Percentiles rank a stretch among this genome's conserved stretches.
phyloP scores from a whole-genome alignment of 768 basidiomycete species.

The Leccinum boreale region DNA sequence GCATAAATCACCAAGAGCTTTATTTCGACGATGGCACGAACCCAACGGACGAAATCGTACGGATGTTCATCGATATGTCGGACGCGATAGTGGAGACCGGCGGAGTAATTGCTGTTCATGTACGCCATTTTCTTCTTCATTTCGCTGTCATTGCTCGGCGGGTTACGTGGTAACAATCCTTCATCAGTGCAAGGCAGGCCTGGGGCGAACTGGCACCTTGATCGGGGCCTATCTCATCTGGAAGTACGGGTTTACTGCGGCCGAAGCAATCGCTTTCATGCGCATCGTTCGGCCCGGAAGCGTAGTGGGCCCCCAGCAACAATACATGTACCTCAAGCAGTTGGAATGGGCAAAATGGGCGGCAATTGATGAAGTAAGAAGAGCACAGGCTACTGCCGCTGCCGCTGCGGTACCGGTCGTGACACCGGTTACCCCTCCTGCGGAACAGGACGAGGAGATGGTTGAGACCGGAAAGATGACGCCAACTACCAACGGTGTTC shows the following conservation, averaged over 20 bases:
- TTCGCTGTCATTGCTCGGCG: constrained; percentile 10
- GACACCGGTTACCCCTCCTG: constrained; percentile 77
- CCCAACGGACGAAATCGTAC: constrained; percentile 91
- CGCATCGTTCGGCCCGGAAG: constrained; percentile 93
- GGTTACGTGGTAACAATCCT: constrained; percentile 19
- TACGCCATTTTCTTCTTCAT: constrained; percentile 38
- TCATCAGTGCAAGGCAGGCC: constrained; percentile 87
- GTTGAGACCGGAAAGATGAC: constrained; percentile 42
- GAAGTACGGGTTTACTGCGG: constrained; percentile 97
- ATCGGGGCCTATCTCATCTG: constrained; percentile 98
- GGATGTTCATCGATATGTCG: constrained; percentile 83
- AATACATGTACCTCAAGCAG: constrained; percentile 94
- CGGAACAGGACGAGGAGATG: constrained; percentile 67
- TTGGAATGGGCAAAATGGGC: constrained; percentile 93
- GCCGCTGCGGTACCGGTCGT: constrained; percentile 47
- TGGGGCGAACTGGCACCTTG: constrained; percentile 93
- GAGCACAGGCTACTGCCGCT: constrained; percentile 39
- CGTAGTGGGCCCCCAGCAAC: constrained; percentile 90
- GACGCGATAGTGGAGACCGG: constrained; percentile 75
- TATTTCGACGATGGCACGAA: constrained; percentile 99
- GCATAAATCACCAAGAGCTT: constrained; percentile 86
- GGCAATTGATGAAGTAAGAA: constrained; percentile 73
- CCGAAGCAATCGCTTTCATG: constrained; percentile 98
- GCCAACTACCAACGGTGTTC: constrained; percentile 22
- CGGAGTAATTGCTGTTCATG: constrained; percentile 86